These are phyloP conservation scores for Paracoccidioides lutzii DNA, from an alignment of 2,329 filamentous ascomycete genomes.

Conservation along the genomic window DNA sequence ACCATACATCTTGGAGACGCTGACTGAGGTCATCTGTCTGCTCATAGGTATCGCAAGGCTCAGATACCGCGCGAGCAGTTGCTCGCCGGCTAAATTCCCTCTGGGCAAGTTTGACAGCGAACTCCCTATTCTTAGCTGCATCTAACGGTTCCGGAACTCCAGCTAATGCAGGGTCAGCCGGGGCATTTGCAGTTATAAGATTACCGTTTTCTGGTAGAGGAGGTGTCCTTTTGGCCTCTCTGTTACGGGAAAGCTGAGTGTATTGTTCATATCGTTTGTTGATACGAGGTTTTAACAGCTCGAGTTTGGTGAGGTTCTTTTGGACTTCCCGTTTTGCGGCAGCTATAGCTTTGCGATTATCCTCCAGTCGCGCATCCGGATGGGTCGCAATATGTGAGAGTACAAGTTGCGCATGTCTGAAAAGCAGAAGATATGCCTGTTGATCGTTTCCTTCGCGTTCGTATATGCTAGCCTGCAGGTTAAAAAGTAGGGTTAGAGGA, in stretches of 20 bases:
- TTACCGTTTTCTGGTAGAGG: conserved; percentile 6
- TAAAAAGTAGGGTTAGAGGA: background rate
- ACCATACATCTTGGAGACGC: conserved; percentile 17
- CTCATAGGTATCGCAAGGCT: background rate
- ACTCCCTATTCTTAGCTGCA: conserved; percentile 56
- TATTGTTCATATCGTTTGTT: conserved; percentile 58
- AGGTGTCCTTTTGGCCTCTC: conserved; percentile 30
- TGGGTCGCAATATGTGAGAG: conserved; percentile 62
- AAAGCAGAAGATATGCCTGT: conserved; percentile 81
- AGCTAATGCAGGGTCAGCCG: conserved; percentile 46
- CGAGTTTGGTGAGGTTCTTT: conserved; percentile 55
- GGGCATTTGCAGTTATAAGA: conserved; percentile 4
- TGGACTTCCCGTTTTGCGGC: conserved; percentile 50
- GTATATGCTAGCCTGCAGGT: conserved; percentile 62
- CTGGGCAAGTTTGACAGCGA: conserved; percentile 65
- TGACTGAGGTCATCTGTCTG: conserved; percentile 7
- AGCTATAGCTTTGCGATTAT: conserved; percentile 42
- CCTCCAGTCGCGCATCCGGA: conserved; percentile 56
- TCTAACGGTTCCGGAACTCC: conserved; percentile 51
- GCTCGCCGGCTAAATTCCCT: conserved; percentile 58
- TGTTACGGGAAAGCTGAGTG: conserved; percentile 38
- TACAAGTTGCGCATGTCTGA: conserved; percentile 76
- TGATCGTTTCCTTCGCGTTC: conserved; percentile 73
- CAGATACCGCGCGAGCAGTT: conserved; percentile 33
- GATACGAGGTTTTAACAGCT: conserved; percentile 67